These are phyloP conservation scores for Candida sanyaensis DNA, from an alignment of 1,139 yeast genomes.

Conservation along the genomic window DNA sequence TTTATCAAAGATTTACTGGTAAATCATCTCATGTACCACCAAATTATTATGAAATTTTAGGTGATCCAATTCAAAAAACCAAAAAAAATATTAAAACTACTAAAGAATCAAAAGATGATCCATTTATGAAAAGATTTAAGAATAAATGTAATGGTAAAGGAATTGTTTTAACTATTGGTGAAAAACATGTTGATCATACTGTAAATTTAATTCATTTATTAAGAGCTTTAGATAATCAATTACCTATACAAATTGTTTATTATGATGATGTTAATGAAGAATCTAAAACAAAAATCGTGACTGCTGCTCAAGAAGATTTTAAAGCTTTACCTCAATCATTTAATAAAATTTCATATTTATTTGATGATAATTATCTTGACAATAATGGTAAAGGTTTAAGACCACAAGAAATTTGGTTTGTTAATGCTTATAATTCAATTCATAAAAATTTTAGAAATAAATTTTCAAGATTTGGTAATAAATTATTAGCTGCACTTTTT, in stretches of 20 bases:
- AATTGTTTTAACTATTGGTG: constrained; percentile 38
- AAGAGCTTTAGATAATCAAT: constrained; percentile 28
- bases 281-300: constrained; percentile 24
- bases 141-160: constrained; percentile 33
- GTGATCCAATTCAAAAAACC: constrained; percentile 11
- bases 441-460: constrained; percentile 24
- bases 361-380: constrained; percentile 25
- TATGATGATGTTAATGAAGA: constrained; percentile 22
- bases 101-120: constrained; percentile 1
- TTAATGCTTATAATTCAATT: constrained; percentile 40
- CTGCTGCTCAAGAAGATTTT: constrained; percentile 26
- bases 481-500: constrained; percentile 51
- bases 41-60: constrained; percentile 24
- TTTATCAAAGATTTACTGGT: constrained; percentile 50
- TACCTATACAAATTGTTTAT: constrained; percentile 41
- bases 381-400: constrained; percentile 30
- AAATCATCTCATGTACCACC: constrained; percentile 39
- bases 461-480: constrained; percentile 46
- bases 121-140: constrained; percentile 27
- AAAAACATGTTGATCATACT: constrained; percentile 29
- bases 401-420: constrained; percentile 44
- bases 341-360: constrained; percentile 19
- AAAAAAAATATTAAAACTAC: constrained; percentile 12
- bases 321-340: constrained; percentile 26
- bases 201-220: constrained; percentile 30